Evolutionary conservation across 2,329 filamentous ascomycete genomes (phyloP), one percentile per base, ranked within the genome.

Genomic region (Aschersonia sp.): DNA sequence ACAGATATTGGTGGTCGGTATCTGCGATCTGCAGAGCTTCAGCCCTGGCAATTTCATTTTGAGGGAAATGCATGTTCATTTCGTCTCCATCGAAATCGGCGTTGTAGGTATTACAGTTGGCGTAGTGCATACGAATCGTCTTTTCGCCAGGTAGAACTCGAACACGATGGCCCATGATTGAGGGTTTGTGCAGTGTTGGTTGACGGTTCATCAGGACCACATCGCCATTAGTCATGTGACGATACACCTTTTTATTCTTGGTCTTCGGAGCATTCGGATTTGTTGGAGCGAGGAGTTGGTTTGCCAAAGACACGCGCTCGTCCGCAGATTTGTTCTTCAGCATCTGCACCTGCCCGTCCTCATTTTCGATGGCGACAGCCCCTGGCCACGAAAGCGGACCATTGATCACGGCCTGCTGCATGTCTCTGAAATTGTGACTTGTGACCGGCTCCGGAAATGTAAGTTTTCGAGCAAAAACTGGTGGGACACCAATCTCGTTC

Each of bases 41-140:
- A 2, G 90, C 86, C 55, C 92, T 77, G 12, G 92, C 92, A 53
- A 97, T 74, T 62, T 97, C 94, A 56, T 95, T 97, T 58, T 98
- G 92, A 1, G 92, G 92, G 59, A 98, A 97, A 66, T 98, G 92
- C 89, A 98, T 94, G 64, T 98, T 98, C 92, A 98, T 98, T 66
- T 98, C 92, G 62, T 98, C 92, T 64, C 92, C 92, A 59, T 98
- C 94, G 60, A 98, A 98, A 73, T 98, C 92, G 32, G 92, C 92
- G 58, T 98, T 98, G 73, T 98, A 98, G 0, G 92, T 95, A 60
- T 98, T 98, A 65, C 92, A 97, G 64, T 98, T 98, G 58, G 92
- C 90, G 67, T 98, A 98, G 70, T 98, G 92, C 90, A 98, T 97
- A 54, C 92, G 88, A 62, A 98, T 89, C 0, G 92, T 97, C 68